Conservation (phyloP, 306 rosid genomes). For the Fagus sylvatica region DNA sequence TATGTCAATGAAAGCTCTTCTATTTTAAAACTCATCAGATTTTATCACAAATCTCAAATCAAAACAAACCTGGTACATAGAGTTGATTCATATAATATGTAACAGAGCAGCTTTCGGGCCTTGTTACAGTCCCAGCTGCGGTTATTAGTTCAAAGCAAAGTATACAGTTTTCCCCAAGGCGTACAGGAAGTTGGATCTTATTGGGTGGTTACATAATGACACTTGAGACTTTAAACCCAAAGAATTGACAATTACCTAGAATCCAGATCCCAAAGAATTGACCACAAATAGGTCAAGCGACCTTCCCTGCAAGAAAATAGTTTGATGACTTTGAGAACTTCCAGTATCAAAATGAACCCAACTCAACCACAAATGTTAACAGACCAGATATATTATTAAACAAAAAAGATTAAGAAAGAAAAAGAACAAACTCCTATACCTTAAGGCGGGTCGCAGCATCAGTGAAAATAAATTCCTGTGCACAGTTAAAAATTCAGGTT, state of each 20-base stretch:
- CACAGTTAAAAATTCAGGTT: slow-evolving; percentile 22
- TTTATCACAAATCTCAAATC: neutral
- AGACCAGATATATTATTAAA: neutral
- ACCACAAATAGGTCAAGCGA: slow-evolving; percentile 95
- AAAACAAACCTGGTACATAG: neutral
- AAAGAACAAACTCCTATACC: slow-evolving; percentile 39
- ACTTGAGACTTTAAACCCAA: neutral
- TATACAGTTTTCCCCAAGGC: neutral
- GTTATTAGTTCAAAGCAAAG: neutral
- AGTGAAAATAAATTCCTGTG: slow-evolving; percentile 71
- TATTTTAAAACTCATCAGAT: neutral
- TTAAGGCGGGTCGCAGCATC: slow-evolving; percentile 59
- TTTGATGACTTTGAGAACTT: slow-evolving; percentile 20
- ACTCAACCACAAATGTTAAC: slow-evolving; percentile 23
- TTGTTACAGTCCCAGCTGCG: neutral
- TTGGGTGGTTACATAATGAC: neutral
- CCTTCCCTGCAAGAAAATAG: slow-evolving; percentile 62
- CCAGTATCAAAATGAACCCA: slow-evolving; percentile 4
- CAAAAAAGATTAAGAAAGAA: neutral
- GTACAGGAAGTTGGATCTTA: neutral
- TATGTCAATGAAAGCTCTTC: neutral
- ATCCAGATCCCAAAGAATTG: slow-evolving; percentile 91
- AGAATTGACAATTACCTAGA: slow-evolving; percentile 56
- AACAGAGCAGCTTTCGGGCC: neutral
- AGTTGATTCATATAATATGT: neutral